Evolutionary conservation across 345 rosid species (phyloP), one percentile per base, ranked within the genome.

Genomic region (Eutrema japonicum): DNA sequence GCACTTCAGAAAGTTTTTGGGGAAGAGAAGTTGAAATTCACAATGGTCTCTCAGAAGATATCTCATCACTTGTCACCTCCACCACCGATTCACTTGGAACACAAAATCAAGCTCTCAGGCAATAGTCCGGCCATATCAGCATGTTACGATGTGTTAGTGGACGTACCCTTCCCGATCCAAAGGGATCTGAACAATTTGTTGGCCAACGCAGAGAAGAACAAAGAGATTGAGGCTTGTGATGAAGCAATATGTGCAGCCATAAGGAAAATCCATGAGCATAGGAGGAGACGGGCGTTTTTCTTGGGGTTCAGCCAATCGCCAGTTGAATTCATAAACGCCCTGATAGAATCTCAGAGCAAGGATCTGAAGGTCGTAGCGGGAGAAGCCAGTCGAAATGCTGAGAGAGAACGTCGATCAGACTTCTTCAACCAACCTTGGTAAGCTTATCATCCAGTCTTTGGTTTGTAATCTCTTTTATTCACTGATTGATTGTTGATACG

Each of bases 301-400:
- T 93, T 94, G 65, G 98, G 98, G 52, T 91, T 94, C 77, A 92
- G 99, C 79, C 99, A 92, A 61, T 92, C 96, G 32, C 99, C 99
- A 38, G 96, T 88, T 47, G 99, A 95, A 69, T 95, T 95, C 77
- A 87, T 92, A 53, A 88, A 95, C 71, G 92, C 97, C 49, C 65
- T 95, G 81, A 95, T 90, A 36, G 98, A 92, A 61, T 95, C 99
- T 45, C 99, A 95, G 78, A 83, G 89, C 86, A 85, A 78, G 82
- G 99, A 95, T 83, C 79, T 92, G 80, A 92, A 92, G 83, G 75
- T 90, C 10, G 94, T 87, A 16, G 84, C 97, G 27, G 98, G 99
- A 68, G 99, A 92, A 82, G 89, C 81, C 32, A 85, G 93, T 75
- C 84, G 97, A 64, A 95, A 79, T 80, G 86, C 87, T 37, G 97